These are phyloP conservation scores for Punica granatum DNA, from an alignment of 345 rosid genomes.

Conservation along the genomic window DNA sequence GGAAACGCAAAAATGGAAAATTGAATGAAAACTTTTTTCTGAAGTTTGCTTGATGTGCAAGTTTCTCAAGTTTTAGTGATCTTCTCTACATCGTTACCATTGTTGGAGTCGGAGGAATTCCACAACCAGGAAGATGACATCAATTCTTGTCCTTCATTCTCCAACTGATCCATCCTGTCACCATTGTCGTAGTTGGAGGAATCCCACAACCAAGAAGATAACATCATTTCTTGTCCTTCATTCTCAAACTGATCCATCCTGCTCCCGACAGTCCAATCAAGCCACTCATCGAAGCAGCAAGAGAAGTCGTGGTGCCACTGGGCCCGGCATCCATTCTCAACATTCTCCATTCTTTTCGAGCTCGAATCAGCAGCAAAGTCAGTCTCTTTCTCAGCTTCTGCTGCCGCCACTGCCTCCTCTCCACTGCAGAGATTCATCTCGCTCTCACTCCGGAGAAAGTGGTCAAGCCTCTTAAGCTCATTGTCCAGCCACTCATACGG, in stretches of 20 bases:
- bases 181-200: no score
- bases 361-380: conserved; percentile 5
- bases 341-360: conserved; percentile 11
- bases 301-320: background rate
- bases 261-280: conserved; percentile 28
- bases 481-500: conserved; percentile 66
- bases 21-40: background rate
- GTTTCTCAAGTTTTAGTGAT: background rate
- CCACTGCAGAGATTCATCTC: conserved; percentile 6
- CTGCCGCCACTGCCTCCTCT: conserved; percentile 8
- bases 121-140: conserved; percentile 21
- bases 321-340: conserved; percentile 19
- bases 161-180: conserved; percentile 10
- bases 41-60: background rate
- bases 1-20: background rate
- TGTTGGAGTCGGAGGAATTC: background rate
- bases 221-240: conserved; percentile 12
- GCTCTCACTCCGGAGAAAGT: conserved; percentile 4
- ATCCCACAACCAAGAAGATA: conserved; percentile 23
- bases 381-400: conserved; percentile 12
- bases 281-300: conserved; percentile 16
- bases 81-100: conserved; percentile 4
- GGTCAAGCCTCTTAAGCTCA: conserved; percentile 48
- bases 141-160: conserved; percentile 13
- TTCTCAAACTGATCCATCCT: conserved; percentile 10